phyloP scores from a whole-genome alignment of 768 basidiomycete genomes.

The Mycena albidolilacea region DNA sequence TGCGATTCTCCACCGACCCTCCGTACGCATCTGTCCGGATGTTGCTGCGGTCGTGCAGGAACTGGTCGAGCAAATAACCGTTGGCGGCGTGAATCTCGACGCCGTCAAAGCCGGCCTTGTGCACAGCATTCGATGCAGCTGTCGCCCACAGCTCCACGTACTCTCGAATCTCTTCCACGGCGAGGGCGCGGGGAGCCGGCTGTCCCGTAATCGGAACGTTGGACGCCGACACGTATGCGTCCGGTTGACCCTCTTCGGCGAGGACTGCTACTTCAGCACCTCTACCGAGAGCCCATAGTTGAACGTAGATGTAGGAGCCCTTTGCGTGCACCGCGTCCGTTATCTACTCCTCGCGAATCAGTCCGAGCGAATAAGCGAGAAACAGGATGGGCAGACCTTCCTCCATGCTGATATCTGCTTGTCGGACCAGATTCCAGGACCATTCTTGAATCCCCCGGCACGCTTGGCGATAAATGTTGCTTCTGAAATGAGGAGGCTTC shows the following conservation, averaged over 20 bases:
- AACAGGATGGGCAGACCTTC: too few relatives aligned
- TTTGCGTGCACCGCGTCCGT: background rate
- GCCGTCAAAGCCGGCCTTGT: background rate
- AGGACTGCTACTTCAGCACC: background rate
- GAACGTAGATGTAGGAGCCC: background rate
- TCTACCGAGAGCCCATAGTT: background rate
- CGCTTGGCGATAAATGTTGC: background rate
- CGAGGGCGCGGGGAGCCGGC: background rate
- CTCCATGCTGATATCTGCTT: background rate
- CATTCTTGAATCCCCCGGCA: background rate
- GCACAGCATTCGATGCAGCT: background rate
- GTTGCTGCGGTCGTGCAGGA: conserved; percentile 4
- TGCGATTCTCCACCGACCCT: background rate
- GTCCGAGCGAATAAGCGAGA: too few relatives aligned
- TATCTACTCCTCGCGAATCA: background rate
- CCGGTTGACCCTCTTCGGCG: background rate
- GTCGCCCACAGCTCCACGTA: background rate
- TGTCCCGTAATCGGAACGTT: background rate
- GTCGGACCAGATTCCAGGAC: background rate
- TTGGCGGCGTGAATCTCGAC: background rate
- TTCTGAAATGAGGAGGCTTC: background rate
- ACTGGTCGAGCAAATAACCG: conserved; percentile 48
- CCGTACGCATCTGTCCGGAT: background rate
- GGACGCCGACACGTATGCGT: background rate
- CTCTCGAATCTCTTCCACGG: background rate